phyloP scores from a whole-genome alignment of 805 yeast genomes.

The Maudiozyma serrabonitensis region DNA sequence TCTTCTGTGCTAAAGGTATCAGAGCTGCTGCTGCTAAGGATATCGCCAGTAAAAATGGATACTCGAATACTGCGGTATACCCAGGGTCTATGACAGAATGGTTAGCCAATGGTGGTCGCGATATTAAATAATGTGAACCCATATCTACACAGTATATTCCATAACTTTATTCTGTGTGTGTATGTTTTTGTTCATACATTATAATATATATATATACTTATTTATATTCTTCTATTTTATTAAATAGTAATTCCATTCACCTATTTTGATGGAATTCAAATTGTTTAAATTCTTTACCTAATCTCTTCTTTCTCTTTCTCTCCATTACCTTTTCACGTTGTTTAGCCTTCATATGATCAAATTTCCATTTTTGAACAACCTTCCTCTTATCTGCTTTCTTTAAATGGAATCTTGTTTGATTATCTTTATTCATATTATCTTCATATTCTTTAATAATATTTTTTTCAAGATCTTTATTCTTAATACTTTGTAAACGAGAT shows the following conservation, averaged over 20 bases:
- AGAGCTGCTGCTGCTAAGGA: constrained; percentile 88
- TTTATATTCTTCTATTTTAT: background rate
- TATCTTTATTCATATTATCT: constrained; percentile 42
- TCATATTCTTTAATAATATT: constrained; percentile 55
- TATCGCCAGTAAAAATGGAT: constrained; percentile 84
- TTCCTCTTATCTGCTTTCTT: constrained; percentile 64
- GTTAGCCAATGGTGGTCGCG: constrained; percentile 32
- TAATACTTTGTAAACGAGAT: constrained; percentile 57
- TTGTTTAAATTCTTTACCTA: constrained; percentile 67
- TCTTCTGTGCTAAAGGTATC: constrained; percentile 89
- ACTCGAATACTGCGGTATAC: constrained; percentile 74
- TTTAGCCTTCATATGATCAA: constrained; percentile 57
- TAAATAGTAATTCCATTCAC: background rate
- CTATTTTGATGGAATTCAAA: constrained; percentile 32
- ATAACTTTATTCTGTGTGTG: too few relatives aligned
- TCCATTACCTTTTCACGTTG: constrained; percentile 78
- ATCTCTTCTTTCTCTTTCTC: constrained; percentile 76
- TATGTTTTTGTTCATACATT: background rate
- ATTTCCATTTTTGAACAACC: constrained; percentile 67
- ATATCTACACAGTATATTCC: too few relatives aligned
- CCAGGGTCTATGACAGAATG: constrained; percentile 84
- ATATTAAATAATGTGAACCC: constrained; percentile 7
- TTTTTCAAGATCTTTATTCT: constrained; percentile 65
- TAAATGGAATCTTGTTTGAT: constrained; percentile 45
- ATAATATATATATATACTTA: background rate